Conservation (phyloP, 1,139 yeast genomes). For the Blastobotrys serpentis region DNA sequence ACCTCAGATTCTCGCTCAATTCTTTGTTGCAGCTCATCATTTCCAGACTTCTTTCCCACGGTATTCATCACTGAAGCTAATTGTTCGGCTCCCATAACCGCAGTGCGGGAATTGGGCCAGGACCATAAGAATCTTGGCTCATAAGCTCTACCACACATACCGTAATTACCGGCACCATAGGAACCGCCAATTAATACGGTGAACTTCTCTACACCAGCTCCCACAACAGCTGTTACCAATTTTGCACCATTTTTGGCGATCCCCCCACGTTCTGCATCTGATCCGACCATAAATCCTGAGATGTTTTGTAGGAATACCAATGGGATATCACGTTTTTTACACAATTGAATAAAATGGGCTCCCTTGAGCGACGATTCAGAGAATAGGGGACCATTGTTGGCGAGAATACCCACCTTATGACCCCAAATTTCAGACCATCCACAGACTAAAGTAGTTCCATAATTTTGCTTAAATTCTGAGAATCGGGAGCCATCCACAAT, state of each 20-base stretch:
- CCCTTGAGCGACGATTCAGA: slow-evolving; percentile 39
- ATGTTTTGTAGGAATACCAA: slow-evolving; percentile 39
- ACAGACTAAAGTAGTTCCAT: slow-evolving; percentile 37
- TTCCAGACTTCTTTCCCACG: slow-evolving; percentile 33
- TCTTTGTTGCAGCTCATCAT: slow-evolving; percentile 31
- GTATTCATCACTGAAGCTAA: slow-evolving; percentile 38
- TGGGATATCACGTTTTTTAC: slow-evolving; percentile 39
- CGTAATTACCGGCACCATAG: slow-evolving; percentile 41
- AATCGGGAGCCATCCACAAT: slow-evolving; percentile 39
- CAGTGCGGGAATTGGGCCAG: slow-evolving; percentile 41
- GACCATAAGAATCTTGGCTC: slow-evolving; percentile 39
- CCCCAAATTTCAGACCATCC: slow-evolving; percentile 38
- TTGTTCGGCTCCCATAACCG: slow-evolving; percentile 42
- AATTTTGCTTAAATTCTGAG: slow-evolving; percentile 37
- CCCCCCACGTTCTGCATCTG: slow-evolving; percentile 40
- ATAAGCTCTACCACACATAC: slow-evolving; percentile 41
- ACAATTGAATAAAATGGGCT: slow-evolving; percentile 39
- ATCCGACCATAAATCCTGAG: slow-evolving; percentile 41
- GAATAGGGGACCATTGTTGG: slow-evolving; percentile 40
- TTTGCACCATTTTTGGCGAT: slow-evolving; percentile 41
- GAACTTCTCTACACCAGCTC: slow-evolving; percentile 37
- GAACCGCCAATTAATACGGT: slow-evolving; percentile 40
- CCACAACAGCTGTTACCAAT: slow-evolving; percentile 40
- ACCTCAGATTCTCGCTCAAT: slow-evolving; percentile 37
- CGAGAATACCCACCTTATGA: slow-evolving; percentile 38